Percentiles rank a stretch among this genome's conserved stretches.
phyloP scores from a whole-genome alignment of 2,329 filamentous ascomycete genomes.

The Westerdykella ornata region DNA sequence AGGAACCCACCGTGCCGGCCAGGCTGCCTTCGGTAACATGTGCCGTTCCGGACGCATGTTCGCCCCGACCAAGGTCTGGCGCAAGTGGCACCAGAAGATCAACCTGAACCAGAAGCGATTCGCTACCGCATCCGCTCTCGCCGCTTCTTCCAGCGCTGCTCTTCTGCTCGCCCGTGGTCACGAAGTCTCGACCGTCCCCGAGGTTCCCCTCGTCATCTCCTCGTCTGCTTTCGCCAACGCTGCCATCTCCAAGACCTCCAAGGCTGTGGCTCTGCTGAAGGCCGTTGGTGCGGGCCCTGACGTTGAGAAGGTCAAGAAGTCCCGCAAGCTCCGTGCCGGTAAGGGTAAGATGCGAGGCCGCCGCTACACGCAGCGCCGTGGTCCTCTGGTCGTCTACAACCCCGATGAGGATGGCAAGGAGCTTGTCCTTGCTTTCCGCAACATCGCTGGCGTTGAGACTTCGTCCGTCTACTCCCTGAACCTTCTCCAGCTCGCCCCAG shows the following conservation, averaged over 20 bases:
- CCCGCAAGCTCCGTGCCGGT: constrained; percentile 93
- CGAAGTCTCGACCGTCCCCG: constrained; percentile 83
- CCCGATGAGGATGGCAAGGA: constrained; percentile 92
- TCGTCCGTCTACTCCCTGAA: constrained; percentile 89
- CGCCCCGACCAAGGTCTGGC: constrained; percentile 99
- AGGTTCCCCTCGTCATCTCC: constrained; percentile 95
- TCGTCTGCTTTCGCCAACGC: constrained; percentile 77
- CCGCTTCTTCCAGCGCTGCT: constrained; percentile 89
- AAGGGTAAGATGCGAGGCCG: constrained; percentile 98
- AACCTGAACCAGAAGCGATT: constrained; percentile 99
- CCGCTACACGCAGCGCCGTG: constrained; percentile 94
- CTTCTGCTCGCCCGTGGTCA: constrained; percentile 96
- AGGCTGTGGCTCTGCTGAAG: constrained; percentile 79
- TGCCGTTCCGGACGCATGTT: constrained; percentile 99
- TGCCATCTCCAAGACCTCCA: constrained; percentile 79
- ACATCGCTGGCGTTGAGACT: constrained; percentile 97
- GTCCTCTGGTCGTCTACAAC: constrained; percentile 96
- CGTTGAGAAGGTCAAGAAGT: constrained; percentile 90
- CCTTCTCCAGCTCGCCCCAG: constrained; percentile 97
- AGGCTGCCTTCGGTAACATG: constrained; percentile 99
- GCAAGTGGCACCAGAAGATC: constrained; percentile 99
- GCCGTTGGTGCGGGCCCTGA: constrained; percentile 85
- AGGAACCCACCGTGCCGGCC: constrained; percentile 99
- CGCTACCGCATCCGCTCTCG: constrained; percentile 93
- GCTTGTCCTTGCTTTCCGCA: constrained; percentile 91